Evolutionary conservation across 768 basidiomycete species (phyloP), one percentile per base, ranked within the genome.

Genomic region (Phylloporus scabripes): DNA sequence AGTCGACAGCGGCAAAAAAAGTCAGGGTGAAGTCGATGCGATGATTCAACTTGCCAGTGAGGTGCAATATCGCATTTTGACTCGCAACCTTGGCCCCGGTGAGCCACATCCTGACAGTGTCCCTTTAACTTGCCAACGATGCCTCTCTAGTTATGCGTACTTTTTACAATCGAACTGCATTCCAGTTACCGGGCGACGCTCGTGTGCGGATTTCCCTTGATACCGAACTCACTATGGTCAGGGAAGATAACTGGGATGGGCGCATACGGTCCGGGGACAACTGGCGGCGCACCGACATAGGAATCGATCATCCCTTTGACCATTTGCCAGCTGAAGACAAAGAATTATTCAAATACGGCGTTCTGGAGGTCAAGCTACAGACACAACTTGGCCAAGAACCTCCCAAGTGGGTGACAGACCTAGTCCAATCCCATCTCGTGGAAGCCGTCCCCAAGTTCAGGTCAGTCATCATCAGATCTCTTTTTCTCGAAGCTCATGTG

Each of bases 381-480:
- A 98, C 94, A 2, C 93, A 97, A 61, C 77, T 85, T 52, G 96
- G 96, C 0, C 94, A 97, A 65, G 82, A 96, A 64, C 94, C 96
- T 4, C 95, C 95, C 1, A 74, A 86, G 62, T 99, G 96, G 96
- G 92, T 98, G 15, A 83, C 84, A 6, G 95, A 98, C 48, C 81
- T 99, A n/a, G 92, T 98, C 20, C 83, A 87, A 59, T 92, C 89
- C 24, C 92, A 98, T 69, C 72, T 98, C 6, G 95, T 98, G 15
- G 96, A 97, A 67, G 92, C 94, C 11, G 92, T 99, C 1, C 96
- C 96, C 29, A 98, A 98, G 71, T 98, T 98, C 76, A 88, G 85
- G 89, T 78, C 72, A 67, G 71, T 61, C 12, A 28, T 39, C 17
- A 18, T 31, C 47, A 26, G 26, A 49, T 21, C 26, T 2, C 28